These are phyloP conservation scores for Gossypium davidsonii DNA, from an alignment of 441 rosid species.

Conservation along the genomic window DNA sequence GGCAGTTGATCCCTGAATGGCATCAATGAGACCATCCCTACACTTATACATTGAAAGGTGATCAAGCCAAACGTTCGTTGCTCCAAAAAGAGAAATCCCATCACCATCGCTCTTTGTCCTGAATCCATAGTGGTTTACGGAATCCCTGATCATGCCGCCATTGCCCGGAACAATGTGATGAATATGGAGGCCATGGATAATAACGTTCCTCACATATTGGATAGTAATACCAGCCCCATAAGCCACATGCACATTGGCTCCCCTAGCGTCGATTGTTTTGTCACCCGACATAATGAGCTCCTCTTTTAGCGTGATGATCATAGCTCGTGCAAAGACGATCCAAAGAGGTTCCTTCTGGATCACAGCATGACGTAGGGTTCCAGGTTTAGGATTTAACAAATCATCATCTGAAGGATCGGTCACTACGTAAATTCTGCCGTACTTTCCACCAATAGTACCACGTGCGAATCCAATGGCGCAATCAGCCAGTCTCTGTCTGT, in stretches of 20 bases:
- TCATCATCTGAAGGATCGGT: constrained; percentile 45
- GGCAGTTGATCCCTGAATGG: constrained; percentile 31
- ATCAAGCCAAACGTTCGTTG: constrained; percentile 64
- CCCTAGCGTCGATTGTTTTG: constrained; percentile 78
- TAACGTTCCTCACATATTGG: constrained; percentile 49
- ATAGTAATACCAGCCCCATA: constrained; percentile 63
- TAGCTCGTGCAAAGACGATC: constrained; percentile 45
- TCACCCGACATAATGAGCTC: constrained; percentile 48
- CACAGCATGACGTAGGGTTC: constrained; percentile 66
- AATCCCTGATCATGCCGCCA: constrained; percentile 60
- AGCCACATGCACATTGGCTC: constrained; percentile 46
- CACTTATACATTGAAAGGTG: constrained; percentile 69
- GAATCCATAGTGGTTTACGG: constrained; percentile 41
- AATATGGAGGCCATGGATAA: constrained; percentile 57
- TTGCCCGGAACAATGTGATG: constrained; percentile 26
- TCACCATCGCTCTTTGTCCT: constrained; percentile 69
- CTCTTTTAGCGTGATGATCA: constrained; percentile 47
- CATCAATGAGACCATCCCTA: constrained; percentile 69
- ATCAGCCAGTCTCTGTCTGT: constrained; percentile 43
- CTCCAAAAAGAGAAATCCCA: constrained; percentile 60
- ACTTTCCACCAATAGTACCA: constrained; percentile 48
- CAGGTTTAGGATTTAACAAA: constrained; percentile 40
- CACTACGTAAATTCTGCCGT: constrained; percentile 40
- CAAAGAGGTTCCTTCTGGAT: constrained; percentile 53
- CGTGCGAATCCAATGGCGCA: constrained; percentile 61